Evolutionary conservation across 805 yeast genomes (phyloP), one percentile per base, ranked within the genome.

Genomic region (Pichia deserticola): DNA sequence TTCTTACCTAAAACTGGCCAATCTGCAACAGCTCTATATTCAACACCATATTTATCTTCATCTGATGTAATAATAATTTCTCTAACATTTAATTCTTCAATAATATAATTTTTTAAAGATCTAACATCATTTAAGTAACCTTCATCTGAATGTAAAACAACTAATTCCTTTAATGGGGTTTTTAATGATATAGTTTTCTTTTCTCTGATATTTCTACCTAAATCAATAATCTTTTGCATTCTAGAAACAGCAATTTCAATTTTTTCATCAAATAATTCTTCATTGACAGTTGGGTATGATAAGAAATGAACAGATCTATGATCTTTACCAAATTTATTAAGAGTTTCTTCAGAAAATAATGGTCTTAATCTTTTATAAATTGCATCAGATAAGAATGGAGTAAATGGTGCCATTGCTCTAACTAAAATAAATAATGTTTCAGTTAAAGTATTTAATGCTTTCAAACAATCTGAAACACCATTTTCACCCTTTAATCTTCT

Each of bases 1-100:
- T 93, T 93, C 78, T 92, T 93, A 73, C 99, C 99, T 59, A 93
- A 78, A 25, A 89, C 88, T 51, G 98, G 96, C 99, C 99, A 93
- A 74, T 93, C 99, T 44, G 99, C 99, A 68, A 87, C 95, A 40
- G 92, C 97, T 56, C 78, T 81, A 75, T 90, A 92, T 66, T 84
- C 86, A 54, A 93, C 98, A 61, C 90, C 93, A 65, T 90, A 92
- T 64, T 84, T 82, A 59, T 76, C 82, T 73, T 93, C 99, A 64
- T 93, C 97, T 28, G 86, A 76, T 25, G 97, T 89, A 60, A 93
- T 84, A 60, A 88, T 73, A 48, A 93, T 67, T 59, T 87, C 93
- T 69, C 96, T 86, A 53, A 93, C 86, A 64, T 93, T 93, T 68
- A 93, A 80, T 73, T 93, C 99, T 61, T 92, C 98, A 51, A 78